Percentiles rank a stretch among this genome's conserved stretches.
These are phyloP conservation scores for Solanum dulcamara DNA, from an alignment of 257 asterid species.

Conservation along the genomic window DNA sequence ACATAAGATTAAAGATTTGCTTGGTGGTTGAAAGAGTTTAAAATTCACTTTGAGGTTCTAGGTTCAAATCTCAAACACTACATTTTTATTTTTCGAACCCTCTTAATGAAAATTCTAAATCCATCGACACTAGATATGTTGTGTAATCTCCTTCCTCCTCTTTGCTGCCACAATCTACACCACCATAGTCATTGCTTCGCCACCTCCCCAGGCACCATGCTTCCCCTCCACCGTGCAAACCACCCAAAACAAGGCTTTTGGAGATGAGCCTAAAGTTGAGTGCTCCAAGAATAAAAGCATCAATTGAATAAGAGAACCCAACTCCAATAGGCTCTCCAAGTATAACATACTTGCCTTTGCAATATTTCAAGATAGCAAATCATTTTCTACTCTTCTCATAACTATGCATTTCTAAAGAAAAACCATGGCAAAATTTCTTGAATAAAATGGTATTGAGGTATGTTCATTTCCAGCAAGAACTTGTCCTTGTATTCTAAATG, in stretches of 20 bases:
- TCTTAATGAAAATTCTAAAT: too few relatives aligned
- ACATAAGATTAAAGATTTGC: not conserved
- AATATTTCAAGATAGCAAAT: not conserved
- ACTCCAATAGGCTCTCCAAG: not conserved
- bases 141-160: not conserved
- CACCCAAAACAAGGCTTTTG: not conserved
- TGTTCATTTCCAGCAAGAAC: not conserved
- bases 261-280: not conserved
- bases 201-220: not conserved
- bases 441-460: not conserved
- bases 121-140: too few relatives aligned
- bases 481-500: not conserved
- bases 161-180: not conserved
- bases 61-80: too few relatives aligned
- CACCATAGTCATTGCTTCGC: not conserved
- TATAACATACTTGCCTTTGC: not conserved
- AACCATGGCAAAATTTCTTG: not conserved
- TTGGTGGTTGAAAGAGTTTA: not conserved
- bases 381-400: not conserved
- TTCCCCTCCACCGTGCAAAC: not conserved
- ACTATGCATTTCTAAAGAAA: not conserved
- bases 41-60: not conserved
- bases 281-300: not conserved
- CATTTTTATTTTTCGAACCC: too few relatives aligned
- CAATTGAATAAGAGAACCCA: not conserved